Conservation (phyloP, 495 filamentous ascomycete genomes). For the Emericellopsis terricola region DNA sequence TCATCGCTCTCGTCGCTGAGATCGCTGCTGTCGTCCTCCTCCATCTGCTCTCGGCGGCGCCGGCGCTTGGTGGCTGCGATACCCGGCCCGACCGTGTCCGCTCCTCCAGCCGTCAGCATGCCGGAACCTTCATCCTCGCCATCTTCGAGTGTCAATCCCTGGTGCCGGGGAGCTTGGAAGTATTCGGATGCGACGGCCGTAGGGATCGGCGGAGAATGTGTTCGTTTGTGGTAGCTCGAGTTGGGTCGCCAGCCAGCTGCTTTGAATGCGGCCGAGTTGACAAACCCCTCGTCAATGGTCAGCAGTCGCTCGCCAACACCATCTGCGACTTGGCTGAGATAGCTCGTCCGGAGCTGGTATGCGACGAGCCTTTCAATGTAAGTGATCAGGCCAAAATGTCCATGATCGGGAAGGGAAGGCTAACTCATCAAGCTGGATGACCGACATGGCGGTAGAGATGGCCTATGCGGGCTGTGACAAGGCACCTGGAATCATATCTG, state of each 20-base stretch:
- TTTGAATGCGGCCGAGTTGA: slow-evolving; percentile 91
- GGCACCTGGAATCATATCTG: no score
- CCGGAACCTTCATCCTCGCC: slow-evolving; percentile 62
- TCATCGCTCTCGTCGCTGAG: slow-evolving; percentile 94
- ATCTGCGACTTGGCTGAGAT: slow-evolving; percentile 79
- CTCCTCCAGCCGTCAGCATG: slow-evolving; percentile 55
- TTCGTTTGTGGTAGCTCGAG: slow-evolving; percentile 63
- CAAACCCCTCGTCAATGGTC: slow-evolving; percentile 71
- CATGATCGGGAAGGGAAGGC: no score
- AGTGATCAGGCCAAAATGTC: no score
- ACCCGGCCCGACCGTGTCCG: slow-evolving; percentile 54
- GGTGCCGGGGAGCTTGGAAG: slow-evolving; percentile 51
- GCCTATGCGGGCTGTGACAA: no score
- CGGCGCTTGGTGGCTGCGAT: slow-evolving; percentile 30
- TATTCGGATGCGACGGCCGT: slow-evolving; percentile 82
- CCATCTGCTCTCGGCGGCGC: slow-evolving; percentile 55
- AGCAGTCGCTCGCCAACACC: slow-evolving; percentile 93
- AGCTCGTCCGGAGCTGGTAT: slow-evolving; percentile 83
- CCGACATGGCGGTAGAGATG: slow-evolving; percentile 52
- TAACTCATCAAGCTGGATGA: slow-evolving; percentile 87
- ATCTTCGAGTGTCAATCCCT: slow-evolving; percentile 41
- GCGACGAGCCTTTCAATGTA: slow-evolving; percentile 55
- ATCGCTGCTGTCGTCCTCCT: slow-evolving; percentile 95
- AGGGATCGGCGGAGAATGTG: slow-evolving; percentile 91
- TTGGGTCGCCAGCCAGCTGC: slow-evolving; percentile 81